These are phyloP conservation scores for Chalciporus sphaerocephalus DNA, from an alignment of 768 basidiomycete genomes.

Conservation along the genomic window DNA sequence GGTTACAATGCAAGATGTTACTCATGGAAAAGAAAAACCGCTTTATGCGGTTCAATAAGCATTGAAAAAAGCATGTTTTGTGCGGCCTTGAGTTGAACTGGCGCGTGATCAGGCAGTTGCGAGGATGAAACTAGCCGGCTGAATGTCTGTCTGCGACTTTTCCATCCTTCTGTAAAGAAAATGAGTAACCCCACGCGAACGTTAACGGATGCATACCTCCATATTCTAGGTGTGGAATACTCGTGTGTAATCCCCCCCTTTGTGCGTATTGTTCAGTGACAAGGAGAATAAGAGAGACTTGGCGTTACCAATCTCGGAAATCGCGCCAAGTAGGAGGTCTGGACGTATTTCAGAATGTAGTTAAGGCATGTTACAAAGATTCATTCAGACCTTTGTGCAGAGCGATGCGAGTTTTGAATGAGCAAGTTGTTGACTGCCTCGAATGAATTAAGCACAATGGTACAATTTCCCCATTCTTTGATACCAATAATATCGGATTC, in stretches of 20 bases:
- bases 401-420: slow-evolving; percentile 3
- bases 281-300: neutral
- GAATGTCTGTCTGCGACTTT: slow-evolving; percentile 3
- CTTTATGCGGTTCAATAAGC: neutral
- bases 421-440: slow-evolving; percentile 2
- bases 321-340: slow-evolving; percentile 5
- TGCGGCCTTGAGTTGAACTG: neutral
- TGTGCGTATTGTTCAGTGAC: neutral
- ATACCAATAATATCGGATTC: slow-evolving; percentile 4
- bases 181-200: neutral
- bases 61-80: neutral
- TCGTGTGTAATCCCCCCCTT: slow-evolving; percentile 3
- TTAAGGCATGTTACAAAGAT: neutral
- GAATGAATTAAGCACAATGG: slow-evolving; percentile 6
- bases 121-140: slow-evolving; percentile 1
- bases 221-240: slow-evolving; percentile 6
- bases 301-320: slow-evolving; percentile 1
- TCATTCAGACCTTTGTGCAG: slow-evolving; percentile 1
- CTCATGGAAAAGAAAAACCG: slow-evolving; percentile 2
- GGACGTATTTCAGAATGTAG: neutral
- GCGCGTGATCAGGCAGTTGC: slow-evolving; percentile 3
- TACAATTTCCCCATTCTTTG: slow-evolving; percentile 5
- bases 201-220: neutral
- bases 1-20: neutral
- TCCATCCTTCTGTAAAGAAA: slow-evolving; percentile 1